phyloP scores from a whole-genome alignment of 352 stramenopile species.

The Blastocystis sp. region DNA sequence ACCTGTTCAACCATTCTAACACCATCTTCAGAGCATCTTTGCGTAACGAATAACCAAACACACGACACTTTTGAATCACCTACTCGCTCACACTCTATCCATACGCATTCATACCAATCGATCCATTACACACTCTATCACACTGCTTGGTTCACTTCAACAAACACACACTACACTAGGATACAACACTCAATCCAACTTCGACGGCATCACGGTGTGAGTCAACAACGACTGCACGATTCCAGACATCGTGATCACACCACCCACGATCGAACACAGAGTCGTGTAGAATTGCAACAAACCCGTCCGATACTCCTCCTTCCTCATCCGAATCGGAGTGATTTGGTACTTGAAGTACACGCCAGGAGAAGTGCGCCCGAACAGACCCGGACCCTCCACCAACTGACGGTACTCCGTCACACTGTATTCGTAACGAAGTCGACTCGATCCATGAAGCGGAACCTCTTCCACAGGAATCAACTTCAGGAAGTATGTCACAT shows the following conservation, averaged over 20 bases:
- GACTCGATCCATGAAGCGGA: background rate
- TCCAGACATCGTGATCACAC: conserved; percentile 14
- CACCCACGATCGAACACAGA: conserved; percentile 11
- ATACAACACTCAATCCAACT: conserved; percentile 8
- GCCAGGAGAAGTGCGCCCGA: background rate
- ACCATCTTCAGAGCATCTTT: conserved; percentile 8
- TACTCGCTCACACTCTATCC: background rate
- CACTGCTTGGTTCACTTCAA: background rate
- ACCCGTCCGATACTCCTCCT: background rate
- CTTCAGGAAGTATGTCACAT: conserved; percentile 36
- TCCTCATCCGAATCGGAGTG: background rate
- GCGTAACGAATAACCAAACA: background rate
- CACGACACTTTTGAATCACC: conserved; percentile 1
- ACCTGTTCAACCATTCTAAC: background rate
- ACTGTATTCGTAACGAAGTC: conserved; percentile 21
- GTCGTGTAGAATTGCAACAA: conserved; percentile 39
- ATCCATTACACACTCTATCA: background rate
- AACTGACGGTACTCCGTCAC: conserved; percentile 9
- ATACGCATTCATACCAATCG: background rate
- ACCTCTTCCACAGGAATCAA: background rate
- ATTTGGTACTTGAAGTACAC: conserved; percentile 39
- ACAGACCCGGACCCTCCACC: background rate
- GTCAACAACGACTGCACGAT: conserved; percentile 12
- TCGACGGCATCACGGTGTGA: background rate
- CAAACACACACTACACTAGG: background rate